Conservation (phyloP, 345 rosid genomes). For the Salix dunnii region DNA sequence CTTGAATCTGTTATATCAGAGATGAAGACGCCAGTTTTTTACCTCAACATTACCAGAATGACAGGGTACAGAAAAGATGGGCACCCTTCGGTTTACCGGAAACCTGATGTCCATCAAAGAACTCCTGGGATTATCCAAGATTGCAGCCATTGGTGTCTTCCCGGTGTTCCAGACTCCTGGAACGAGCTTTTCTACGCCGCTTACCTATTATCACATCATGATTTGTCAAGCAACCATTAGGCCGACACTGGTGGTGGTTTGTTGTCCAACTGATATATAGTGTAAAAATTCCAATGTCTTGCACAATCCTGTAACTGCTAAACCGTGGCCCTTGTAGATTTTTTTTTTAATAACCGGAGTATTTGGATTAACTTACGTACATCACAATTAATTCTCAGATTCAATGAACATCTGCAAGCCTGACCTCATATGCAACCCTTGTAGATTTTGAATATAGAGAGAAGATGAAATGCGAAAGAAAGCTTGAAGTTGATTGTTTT, state of each 20-base stretch:
- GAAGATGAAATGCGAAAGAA: no score
- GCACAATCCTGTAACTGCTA: neutral
- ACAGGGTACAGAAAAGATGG: conserved; percentile 65
- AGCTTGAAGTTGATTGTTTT: no score
- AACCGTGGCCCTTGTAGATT: no score
- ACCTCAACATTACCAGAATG: conserved; percentile 69
- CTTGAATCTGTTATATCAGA: conserved; percentile 59
- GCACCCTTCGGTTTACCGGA: conserved; percentile 65
- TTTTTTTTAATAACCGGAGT: no score
- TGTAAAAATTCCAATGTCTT: neutral
- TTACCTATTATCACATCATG: conserved; percentile 35
- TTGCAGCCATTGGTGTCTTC: conserved; percentile 81
- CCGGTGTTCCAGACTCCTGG: conserved; percentile 82
- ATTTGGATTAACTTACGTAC: no score
- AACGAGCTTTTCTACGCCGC: conserved; percentile 68
- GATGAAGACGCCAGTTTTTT: conserved; percentile 67
- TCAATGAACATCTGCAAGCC: no score
- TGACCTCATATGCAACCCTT: no score
- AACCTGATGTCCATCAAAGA: conserved; percentile 17
- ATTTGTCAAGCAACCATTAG: conserved; percentile 5
- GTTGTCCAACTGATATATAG: neutral
- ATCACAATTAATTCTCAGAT: no score
- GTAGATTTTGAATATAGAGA: no score
- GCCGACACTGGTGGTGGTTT: neutral
- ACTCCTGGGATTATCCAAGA: conserved; percentile 46